Evolutionary conservation across 31 red algal genomes (phyloP).

Genomic region (Endocladia muricata): DNA sequence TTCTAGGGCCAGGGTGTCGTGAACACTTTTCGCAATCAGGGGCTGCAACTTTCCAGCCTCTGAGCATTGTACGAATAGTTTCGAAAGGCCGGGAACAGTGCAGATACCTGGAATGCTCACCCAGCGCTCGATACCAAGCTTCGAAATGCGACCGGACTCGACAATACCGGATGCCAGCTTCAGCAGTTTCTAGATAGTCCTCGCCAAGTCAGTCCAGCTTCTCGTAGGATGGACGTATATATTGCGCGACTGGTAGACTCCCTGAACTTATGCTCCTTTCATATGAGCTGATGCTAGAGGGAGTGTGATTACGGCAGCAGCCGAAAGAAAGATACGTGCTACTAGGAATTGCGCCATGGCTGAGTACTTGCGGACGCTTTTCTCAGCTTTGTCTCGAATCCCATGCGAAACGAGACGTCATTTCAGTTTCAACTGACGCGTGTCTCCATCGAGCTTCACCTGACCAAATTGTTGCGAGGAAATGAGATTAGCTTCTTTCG

Average conservation of each 20-base stretch:
- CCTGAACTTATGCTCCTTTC: too few species aligned
- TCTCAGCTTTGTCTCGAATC: conserved; percentile 18
- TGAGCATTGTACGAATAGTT: conserved; percentile 28
- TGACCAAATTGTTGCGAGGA: conserved; percentile 22
- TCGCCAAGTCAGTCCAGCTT: conserved; percentile 3
- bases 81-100: conserved; percentile 21
- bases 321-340: background rate
- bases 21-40: conserved; percentile 23
- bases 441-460: background rate
- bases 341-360: conserved; percentile 7
- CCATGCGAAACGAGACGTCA: conserved; percentile 10
- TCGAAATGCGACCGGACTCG: conserved; percentile 36
- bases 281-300: background rate
- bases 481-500: conserved; percentile 17
- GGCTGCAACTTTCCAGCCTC: background rate
- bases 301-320: background rate
- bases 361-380: conserved; percentile 2
- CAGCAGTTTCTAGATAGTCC: conserved; percentile 23
- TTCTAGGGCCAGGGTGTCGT: conserved; percentile 15
- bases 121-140: conserved; percentile 25
- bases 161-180: conserved; percentile 19
- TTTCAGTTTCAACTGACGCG: conserved; percentile 1
- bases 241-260: background rate
- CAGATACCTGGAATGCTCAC: conserved; percentile 1
- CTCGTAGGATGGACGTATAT: conserved; percentile 25